Evolutionary conservation across 169 alveolate genomes (phyloP), one percentile per base, ranked within the genome.

Genomic region (Neospora caninum): DNA sequence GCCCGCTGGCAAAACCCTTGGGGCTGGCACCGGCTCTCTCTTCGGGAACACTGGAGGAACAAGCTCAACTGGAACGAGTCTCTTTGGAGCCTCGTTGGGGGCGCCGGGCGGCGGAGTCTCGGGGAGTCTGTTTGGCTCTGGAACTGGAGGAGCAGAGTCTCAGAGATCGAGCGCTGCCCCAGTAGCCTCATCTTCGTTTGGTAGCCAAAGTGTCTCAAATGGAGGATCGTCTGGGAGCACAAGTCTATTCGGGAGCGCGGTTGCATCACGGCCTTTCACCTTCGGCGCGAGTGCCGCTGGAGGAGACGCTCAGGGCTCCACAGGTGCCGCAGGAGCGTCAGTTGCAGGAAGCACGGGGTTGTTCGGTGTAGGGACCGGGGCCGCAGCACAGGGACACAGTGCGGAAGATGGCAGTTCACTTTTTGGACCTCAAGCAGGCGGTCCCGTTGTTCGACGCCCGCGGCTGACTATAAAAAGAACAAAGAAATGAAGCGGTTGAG

Each of bases 31-130:
- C 29, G 78, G 78, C 13, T 64, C 78, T 13, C 78, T 64, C 78
- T 64, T 64, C 34, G 78, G 78, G 25, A 64, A 64, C 78, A 27
- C 34, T 29, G 78, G 78, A 64, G 31, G 34, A n/a, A 64, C 78
- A 25, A 64, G 78, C 78, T 20, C 78, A n/a, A 64, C 78, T 29
- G 78, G 78, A 64, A 64, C 78, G 78, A 64, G 78, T 64, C 78
- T 64, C 34, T 64, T 64, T 27, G 78, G 78, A 29, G 34, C 78
- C 36, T 64, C 78, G 25, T 64, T 64, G 78, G 78, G 78, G 34
- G 34, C 78, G 31, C 34, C 78, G 34, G 78, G 78, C 34, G 2
- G 78, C 34, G 78, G 78, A 64, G 78, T 25, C 4, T 29, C 78
- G 0, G 78, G 78, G 34, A 64, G 34, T 64, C 34, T 64, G 34